Evolutionary conservation across 345 rosid genomes (phyloP).

Genomic region (Ceriops decandra): DNA sequence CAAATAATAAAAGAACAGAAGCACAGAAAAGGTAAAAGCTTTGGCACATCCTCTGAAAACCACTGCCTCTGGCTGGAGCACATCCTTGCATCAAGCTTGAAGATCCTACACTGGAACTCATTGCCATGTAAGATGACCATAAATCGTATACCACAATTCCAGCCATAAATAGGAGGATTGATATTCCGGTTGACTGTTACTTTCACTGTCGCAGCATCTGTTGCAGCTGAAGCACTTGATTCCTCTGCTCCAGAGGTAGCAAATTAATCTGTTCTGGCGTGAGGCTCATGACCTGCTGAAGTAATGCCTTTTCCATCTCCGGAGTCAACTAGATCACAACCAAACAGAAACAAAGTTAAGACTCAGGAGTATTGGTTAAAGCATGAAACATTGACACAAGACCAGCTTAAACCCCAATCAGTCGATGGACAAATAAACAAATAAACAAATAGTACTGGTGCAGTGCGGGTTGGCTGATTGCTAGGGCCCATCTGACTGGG

Average conservation of each 20-base stretch:
- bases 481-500: conserved; percentile 60
- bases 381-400: not conserved
- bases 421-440: not conserved
- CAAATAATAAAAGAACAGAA: no score
- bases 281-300: conserved; percentile 96
- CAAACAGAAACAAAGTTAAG: conserved; percentile 1
- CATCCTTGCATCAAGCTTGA: not conserved
- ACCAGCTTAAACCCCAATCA: not conserved
- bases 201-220: conserved; percentile 81
- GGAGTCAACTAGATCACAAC: conserved; percentile 60
- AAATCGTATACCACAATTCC: not conserved
- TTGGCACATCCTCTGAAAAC: no score
- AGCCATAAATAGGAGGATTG: not conserved
- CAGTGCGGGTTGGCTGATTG: conserved; percentile 58
- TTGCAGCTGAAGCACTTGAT: conserved; percentile 93
- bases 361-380: not conserved
- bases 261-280: conserved; percentile 88
- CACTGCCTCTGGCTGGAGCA: no score
- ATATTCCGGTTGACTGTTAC: not conserved
- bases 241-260: conserved; percentile 84
- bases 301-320: conserved; percentile 96
- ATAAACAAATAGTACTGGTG: conserved; percentile 40
- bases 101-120: not conserved
- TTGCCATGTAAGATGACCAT: not conserved
- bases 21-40: no score